These are phyloP conservation scores for Colletotrichum tamarilloi DNA, from an alignment of 2,329 filamentous ascomycete species.

Conservation along the genomic window DNA sequence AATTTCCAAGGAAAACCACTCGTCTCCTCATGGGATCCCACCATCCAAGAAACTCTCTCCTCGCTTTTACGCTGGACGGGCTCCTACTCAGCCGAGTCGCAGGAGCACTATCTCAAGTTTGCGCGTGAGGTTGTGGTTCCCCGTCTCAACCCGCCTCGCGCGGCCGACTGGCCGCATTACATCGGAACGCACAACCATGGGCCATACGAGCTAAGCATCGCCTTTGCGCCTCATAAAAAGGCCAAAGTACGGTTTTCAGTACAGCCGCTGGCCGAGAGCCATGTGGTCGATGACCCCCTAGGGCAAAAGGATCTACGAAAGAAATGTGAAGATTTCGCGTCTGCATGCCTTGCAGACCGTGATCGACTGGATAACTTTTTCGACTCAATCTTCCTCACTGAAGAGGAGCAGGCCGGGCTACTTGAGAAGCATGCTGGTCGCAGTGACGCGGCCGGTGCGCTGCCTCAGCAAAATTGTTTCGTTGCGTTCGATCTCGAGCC, in stretches of 20 bases:
- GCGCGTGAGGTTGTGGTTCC: constrained; percentile 19
- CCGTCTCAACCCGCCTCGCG: constrained; percentile 18
- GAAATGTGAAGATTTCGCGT: constrained; percentile 8
- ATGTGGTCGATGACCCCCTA: background rate
- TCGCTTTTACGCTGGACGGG: constrained; percentile 21
- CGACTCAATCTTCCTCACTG: constrained; percentile 19
- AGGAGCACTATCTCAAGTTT: constrained; percentile 21
- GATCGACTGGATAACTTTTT: constrained; percentile 17
- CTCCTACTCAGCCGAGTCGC: constrained; percentile 10
- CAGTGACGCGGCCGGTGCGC: background rate
- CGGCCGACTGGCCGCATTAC: constrained; percentile 11
- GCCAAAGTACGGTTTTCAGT: constrained; percentile 19
- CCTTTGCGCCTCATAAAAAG: constrained; percentile 11
- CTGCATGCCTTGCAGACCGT: constrained; percentile 13
- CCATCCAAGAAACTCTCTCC: background rate
- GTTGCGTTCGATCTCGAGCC: constrained; percentile 16
- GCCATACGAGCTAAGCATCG: constrained; percentile 23
- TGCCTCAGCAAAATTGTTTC: constrained; percentile 9
- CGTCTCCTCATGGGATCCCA: constrained; percentile 21
- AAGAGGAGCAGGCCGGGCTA: background rate
- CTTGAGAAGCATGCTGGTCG: background rate
- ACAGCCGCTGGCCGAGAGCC: constrained; percentile 10
- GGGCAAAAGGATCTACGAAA: constrained; percentile 18
- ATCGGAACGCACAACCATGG: constrained; percentile 17
- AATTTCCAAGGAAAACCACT: background rate